Percentiles rank a stretch among this genome's conserved stretches.
These are phyloP conservation scores for Scedosporium apiospermum DNA, from an alignment of 2,329 filamentous ascomycete species.

Conservation along the genomic window DNA sequence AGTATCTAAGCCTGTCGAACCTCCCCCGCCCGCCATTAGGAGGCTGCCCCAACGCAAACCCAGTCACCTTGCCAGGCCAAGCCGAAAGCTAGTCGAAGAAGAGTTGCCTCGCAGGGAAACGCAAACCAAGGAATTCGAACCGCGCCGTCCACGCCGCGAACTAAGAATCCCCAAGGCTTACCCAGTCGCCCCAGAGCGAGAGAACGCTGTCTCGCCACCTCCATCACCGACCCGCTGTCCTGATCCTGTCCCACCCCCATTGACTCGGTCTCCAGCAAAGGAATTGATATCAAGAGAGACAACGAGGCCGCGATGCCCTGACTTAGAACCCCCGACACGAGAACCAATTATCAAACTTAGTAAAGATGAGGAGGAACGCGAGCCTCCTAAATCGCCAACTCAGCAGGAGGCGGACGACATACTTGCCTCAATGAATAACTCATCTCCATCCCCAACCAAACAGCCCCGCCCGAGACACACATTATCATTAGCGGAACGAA, in stretches of 20 bases:
- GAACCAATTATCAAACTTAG: not conserved
- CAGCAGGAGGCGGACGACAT: slow-evolving; percentile 48
- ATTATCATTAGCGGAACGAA: slow-evolving; percentile 65
- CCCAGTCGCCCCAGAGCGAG: not conserved
- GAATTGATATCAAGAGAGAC: not conserved
- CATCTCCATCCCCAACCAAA: slow-evolving; percentile 49
- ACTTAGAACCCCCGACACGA: not conserved
- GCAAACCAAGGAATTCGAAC: not conserved
- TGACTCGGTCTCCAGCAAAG: not conserved
- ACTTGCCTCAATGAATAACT: slow-evolving; percentile 41
- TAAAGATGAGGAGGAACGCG: not conserved
- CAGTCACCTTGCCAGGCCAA: not conserved
- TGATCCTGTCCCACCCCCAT: not conserved
- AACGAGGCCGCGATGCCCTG: not conserved
- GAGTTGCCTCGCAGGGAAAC: not conserved
- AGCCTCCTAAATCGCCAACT: slow-evolving; percentile 25
- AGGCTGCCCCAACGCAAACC: slow-evolving; percentile 2
- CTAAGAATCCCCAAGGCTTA: not conserved
- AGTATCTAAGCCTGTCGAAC: not conserved
- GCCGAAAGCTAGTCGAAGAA: not conserved
- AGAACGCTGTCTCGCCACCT: not conserved
- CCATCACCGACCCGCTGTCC: not conserved
- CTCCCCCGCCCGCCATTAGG: not conserved
- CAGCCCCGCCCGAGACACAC: slow-evolving; percentile 34
- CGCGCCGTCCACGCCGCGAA: not conserved